Evolutionary conservation across 163 green algal species (phyloP).

Genomic region (Prototheca wickerhamii): DNA sequence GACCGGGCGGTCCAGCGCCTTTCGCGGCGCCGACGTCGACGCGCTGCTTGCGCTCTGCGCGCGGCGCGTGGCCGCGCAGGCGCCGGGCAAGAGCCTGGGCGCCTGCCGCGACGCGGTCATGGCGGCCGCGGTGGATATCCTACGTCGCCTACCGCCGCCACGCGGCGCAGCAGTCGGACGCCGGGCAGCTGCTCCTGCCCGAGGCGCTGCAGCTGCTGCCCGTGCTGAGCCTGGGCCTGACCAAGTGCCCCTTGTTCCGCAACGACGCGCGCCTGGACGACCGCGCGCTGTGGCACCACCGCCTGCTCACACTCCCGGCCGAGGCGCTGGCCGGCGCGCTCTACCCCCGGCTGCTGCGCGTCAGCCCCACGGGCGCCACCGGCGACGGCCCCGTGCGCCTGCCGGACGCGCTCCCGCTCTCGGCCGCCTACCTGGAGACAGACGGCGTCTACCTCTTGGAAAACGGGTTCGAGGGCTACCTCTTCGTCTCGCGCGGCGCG

Average conservation of each 20-base stretch:
- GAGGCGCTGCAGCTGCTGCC: conserved; percentile 91
- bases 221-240: conserved; percentile 77
- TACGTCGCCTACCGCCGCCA: conserved; percentile 84
- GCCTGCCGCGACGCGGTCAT: conserved; percentile 58
- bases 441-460: conserved; percentile 85
- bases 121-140: conserved; percentile 50
- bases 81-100: conserved; percentile 59
- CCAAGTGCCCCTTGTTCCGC: conserved; percentile 74
- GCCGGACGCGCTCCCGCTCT: conserved; percentile 41
- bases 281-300: conserved; percentile 57
- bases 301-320: conserved; percentile 39
- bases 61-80: conserved; percentile 21
- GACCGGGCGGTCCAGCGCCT: conserved; percentile 63
- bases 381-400: conserved; percentile 11
- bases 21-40: conserved; percentile 85
- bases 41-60: conserved; percentile 40
- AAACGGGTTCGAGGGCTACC: conserved; percentile 66
- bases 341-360: conserved; percentile 60
- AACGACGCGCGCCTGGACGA: conserved; percentile 54
- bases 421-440: conserved; percentile 62
- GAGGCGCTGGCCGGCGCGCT: conserved; percentile 31
- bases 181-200: conserved; percentile 83
- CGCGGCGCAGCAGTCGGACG: conserved; percentile 38
- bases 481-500: conserved; percentile 63
- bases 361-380: conserved; percentile 16